phyloP scores from a whole-genome alignment of 208 protist genomes.

The Acanthamoeba healyi region DNA sequence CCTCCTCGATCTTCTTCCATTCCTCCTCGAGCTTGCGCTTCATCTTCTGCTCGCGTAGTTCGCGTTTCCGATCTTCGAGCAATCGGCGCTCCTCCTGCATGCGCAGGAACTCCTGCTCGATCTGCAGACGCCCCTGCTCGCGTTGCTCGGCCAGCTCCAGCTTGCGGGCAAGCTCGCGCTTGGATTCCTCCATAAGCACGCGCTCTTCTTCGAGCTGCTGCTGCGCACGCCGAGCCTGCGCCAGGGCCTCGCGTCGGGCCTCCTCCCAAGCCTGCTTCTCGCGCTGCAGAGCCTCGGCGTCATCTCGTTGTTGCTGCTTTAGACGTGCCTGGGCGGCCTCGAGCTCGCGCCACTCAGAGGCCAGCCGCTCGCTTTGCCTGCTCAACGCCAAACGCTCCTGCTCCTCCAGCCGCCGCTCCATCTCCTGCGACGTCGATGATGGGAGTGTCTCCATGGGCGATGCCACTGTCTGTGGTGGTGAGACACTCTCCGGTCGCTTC shows the following conservation, averaged over 20 bases:
- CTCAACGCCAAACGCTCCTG: not conserved
- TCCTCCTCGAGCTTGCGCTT: constrained; percentile 15
- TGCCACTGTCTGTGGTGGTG: not conserved
- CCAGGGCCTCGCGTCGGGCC: not conserved
- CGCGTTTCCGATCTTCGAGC: constrained; percentile 6
- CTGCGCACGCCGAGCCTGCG: constrained; percentile 7
- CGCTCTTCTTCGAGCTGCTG: constrained; percentile 36
- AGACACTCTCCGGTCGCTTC: no score
- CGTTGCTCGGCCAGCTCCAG: constrained; percentile 13
- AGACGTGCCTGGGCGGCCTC: not conserved
- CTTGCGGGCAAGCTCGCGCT: not conserved
- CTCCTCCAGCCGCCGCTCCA: constrained; percentile 22
- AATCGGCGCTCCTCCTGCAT: constrained; percentile 14
- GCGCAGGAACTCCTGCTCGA: constrained; percentile 33
- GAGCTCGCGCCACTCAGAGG: not conserved
- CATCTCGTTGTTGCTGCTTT: not conserved
- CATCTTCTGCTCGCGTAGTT: constrained; percentile 21
- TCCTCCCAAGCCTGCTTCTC: constrained; percentile 29
- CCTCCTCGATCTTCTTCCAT: constrained; percentile 40
- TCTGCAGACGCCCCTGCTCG: constrained; percentile 4
- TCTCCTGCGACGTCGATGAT: not conserved
- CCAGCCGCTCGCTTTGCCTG: constrained; percentile 12
- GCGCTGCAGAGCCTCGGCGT: not conserved
- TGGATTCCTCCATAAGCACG: not conserved
- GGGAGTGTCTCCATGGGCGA: not conserved